Base-by-base conservation (phyloP, 495 filamentous ascomycete genomes). In the Aspergillus saccharolyticus region DNA sequence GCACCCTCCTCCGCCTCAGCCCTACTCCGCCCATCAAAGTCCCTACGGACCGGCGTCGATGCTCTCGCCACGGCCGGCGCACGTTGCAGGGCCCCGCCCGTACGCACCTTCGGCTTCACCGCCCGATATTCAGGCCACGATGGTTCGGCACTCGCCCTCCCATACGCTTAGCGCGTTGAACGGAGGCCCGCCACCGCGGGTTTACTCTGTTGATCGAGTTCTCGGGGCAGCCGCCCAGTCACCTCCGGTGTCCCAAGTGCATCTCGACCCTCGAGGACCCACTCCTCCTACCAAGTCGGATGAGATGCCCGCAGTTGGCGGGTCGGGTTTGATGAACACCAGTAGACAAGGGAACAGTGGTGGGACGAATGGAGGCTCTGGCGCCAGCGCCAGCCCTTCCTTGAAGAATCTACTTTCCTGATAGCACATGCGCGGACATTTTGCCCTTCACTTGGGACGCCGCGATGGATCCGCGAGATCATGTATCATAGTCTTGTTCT, bases 331-430 rank as follows among this genome's bases (percentile, higher is more conserved):
- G 14, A 53, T 66, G 15, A 72, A 60, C 55, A 65, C 64, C 21
- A 62, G 62, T 51, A 66, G 76, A 46, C 68, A 68, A 33, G 44
- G 69, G 0, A 67, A 64, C n/a, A 63, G 67, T 47, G 76, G 72
- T 20, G 76, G 71, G 15, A 67, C 72, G 18, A 66, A 57, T 42
- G 58, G 69, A 4, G 66, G 69, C 17, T 71, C 74, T 45, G 70
- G 74, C 3, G 88, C 89, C 5, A 92, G 89, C 56, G 86, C 87
- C 33, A 90, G 85, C 60, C 87, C 88, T 15, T 90, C 87, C 22
- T 66, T 92, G 56, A 83, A 85, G 60, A 90, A 92, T 64, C 69
- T 92, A 53, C 78, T 91, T 33, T 88, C 84, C 28, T 90, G 67
- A 48, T 25, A 15, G 25, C 39, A 43, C 10, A 4, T 30, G 25